Conservation (phyloP, 345 rosid genomes). For the Eucalyptus dawsonii region DNA sequence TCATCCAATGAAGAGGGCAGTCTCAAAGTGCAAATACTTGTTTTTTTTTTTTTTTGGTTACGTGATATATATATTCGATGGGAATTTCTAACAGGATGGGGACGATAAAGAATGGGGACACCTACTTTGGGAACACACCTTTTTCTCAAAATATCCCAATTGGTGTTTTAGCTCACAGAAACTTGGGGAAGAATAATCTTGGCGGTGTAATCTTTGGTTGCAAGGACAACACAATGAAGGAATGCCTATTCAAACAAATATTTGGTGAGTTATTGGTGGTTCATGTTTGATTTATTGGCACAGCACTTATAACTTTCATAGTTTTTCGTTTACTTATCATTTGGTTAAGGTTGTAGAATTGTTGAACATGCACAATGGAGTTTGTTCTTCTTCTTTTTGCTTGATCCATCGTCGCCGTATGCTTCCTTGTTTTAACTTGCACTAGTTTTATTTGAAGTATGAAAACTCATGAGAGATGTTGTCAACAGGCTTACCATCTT, state of each 20-base stretch:
- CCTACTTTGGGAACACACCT: not conserved
- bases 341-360: not conserved
- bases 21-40: not conserved
- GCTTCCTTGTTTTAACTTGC: not conserved
- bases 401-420: not conserved
- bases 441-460: not conserved
- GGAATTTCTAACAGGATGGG: constrained; percentile 27
- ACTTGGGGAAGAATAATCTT: constrained; percentile 36
- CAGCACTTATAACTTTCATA: not conserved
- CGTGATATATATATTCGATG: not conserved
- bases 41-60: not conserved
- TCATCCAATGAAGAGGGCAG: not conserved
- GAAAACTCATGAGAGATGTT: not conserved
- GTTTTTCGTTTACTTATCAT: not conserved
- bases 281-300: not conserved
- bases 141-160: not conserved
- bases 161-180: constrained; percentile 9
- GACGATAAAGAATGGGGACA: constrained; percentile 10
- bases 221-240: constrained; percentile 34
- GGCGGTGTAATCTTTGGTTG: constrained; percentile 76
- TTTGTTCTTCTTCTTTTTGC: not conserved
- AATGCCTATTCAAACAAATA: constrained; percentile 46
- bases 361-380: not conserved
- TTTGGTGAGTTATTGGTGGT: constrained; percentile 41
- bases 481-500: constrained; percentile 52